Conservation (phyloP, 345 rosid genomes). For the Arabis alpina region DNA sequence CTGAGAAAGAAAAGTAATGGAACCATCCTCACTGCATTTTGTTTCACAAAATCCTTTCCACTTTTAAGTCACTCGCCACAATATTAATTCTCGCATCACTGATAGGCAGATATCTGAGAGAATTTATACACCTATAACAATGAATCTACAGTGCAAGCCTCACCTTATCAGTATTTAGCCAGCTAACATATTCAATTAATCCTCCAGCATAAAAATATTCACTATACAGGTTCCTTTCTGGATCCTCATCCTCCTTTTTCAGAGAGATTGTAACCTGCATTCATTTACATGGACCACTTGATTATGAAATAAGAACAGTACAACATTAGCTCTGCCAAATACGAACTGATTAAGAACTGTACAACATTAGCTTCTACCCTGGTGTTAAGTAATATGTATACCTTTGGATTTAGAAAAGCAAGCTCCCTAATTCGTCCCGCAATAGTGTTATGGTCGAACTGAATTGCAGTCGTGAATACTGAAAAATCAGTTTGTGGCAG, state of each 20-base stretch:
- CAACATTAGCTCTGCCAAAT: slow-evolving; percentile 20
- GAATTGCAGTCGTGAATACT: slow-evolving; percentile 87
- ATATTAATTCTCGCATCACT: slow-evolving; percentile 2
- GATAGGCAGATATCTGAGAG: slow-evolving; percentile 7
- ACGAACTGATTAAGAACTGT: slow-evolving; percentile 14
- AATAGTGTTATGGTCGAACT: slow-evolving; percentile 82
- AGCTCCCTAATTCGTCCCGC: slow-evolving; percentile 91
- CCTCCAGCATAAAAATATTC: slow-evolving; percentile 90
- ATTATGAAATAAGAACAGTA: slow-evolving; percentile 14
- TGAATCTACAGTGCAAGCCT: slow-evolving; percentile 20
- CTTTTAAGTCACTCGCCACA: not conserved
- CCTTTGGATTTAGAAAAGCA: slow-evolving; percentile 94
- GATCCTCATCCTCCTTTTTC: slow-evolving; percentile 63
- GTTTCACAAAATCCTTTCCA: slow-evolving; percentile 16
- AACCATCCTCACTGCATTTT: slow-evolving; percentile 16
- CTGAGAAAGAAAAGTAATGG: slow-evolving; percentile 12
- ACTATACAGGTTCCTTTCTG: slow-evolving; percentile 57
- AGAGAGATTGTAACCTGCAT: slow-evolving; percentile 78
- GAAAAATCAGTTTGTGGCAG: slow-evolving; percentile 33
- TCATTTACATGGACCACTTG: slow-evolving; percentile 23
- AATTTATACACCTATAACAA: slow-evolving; percentile 25
- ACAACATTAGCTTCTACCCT: slow-evolving; percentile 24
- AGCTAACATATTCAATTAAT: slow-evolving; percentile 81
- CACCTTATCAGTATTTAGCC: slow-evolving; percentile 93
- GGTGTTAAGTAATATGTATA: slow-evolving; percentile 35